Percentiles rank a stretch among this genome's conserved stretches.
Evolutionary conservation across 306 rosid genomes (phyloP).

Genomic region (Gastrolobium villosum): DNA sequence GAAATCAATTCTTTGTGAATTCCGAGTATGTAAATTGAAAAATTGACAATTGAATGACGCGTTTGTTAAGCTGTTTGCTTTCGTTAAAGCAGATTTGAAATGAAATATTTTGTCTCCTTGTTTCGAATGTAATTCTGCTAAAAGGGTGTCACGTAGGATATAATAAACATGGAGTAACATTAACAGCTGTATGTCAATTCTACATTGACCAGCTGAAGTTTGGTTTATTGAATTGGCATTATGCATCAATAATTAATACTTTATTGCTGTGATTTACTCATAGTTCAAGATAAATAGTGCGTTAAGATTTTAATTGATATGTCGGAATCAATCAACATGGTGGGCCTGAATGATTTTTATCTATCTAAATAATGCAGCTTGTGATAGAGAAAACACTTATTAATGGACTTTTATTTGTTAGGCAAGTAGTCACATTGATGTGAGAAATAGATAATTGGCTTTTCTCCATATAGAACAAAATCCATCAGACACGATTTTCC

Average conservation of each 20-base stretch:
- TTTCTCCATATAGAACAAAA: not conserved
- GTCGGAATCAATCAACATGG: slow-evolving; percentile 11
- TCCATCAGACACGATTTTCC: not conserved
- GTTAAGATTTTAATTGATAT: slow-evolving; percentile 1
- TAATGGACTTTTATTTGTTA: not conserved
- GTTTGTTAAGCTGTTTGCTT: not conserved
- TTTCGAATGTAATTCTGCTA: not conserved
- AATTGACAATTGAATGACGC: not conserved
- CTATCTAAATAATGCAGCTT: not conserved
- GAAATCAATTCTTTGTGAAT: not conserved
- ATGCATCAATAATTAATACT: not conserved
- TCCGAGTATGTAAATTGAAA: not conserved
- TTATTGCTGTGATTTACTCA: not conserved
- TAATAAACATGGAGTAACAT: not conserved
- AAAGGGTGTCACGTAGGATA: not conserved
- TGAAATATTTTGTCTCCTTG: not conserved
- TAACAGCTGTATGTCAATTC: slow-evolving; percentile 10
- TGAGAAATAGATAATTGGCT: slow-evolving; percentile 18
- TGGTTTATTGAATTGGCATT: not conserved
- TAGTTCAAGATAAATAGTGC: not conserved
- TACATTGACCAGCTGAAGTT: not conserved
- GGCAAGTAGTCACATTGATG: slow-evolving; percentile 16
- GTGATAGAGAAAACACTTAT: not conserved
- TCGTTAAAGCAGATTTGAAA: not conserved
- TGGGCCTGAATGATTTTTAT: slow-evolving; percentile 26